These are phyloP conservation scores for Ilyonectria mors-panacis DNA, from an alignment of 2,329 filamentous ascomycete species.

Conservation along the genomic window DNA sequence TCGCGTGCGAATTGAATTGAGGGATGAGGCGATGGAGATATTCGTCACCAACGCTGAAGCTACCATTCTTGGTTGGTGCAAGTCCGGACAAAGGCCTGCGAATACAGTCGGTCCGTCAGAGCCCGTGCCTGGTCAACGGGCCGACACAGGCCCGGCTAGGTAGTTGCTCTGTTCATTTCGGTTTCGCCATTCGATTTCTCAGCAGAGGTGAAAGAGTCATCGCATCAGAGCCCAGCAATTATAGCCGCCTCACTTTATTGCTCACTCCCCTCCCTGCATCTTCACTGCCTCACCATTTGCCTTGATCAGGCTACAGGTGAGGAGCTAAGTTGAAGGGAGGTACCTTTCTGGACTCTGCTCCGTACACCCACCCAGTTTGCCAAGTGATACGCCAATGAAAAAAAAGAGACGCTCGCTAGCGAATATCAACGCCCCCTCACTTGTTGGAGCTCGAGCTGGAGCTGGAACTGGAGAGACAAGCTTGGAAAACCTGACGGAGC, in stretches of 20 bases:
- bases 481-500: conserved; percentile 8
- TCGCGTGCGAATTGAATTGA: conserved; percentile 15
- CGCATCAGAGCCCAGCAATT: conserved; percentile 10
- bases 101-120: conserved; percentile 46
- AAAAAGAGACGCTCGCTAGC: conserved; percentile 11
- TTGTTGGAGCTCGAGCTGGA: conserved; percentile 3
- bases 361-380: conserved; percentile 21
- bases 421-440: conserved; percentile 18
- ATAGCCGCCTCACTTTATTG: conserved; percentile 22
- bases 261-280: neutral
- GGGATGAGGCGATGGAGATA: conserved; percentile 29
- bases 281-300: conserved; percentile 7
- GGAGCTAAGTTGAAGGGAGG: conserved; percentile 14
- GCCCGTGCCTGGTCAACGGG: conserved; percentile 44
- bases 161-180: conserved; percentile 19
- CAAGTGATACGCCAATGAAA: conserved; percentile 5
- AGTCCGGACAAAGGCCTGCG: conserved; percentile 22
- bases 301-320: conserved; percentile 16
- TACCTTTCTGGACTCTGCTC: conserved; percentile 5
- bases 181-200: conserved; percentile 24
- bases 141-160: conserved; percentile 40
- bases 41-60: conserved; percentile 7
- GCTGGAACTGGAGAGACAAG: conserved; percentile 18
- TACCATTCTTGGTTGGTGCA: neutral
- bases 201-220: conserved; percentile 27